A percentile compares a stretch with the other conserved stretches of the same genome.
Evolutionary conservation across 257 asterid species (phyloP).

Genomic region (Mitragyna speciosa): DNA sequence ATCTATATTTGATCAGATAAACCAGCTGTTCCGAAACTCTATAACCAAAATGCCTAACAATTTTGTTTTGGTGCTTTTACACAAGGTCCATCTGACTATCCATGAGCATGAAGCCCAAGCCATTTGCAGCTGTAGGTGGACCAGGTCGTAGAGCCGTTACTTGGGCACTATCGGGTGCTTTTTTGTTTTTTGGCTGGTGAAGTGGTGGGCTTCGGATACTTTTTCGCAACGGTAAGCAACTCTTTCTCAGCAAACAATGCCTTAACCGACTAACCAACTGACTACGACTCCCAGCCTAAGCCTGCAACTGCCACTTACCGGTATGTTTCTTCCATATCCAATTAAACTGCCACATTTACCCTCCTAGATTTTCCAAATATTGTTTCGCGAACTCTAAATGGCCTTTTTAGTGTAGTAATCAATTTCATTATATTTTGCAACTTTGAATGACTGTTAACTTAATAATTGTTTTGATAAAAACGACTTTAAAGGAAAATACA

Average conservation of each 20-base stretch:
- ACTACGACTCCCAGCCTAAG: constrained; percentile 48
- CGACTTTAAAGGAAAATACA: neutral
- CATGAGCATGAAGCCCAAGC: neutral
- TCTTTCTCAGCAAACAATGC: constrained; percentile 40
- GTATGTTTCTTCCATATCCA: constrained; percentile 9
- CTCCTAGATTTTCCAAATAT: neutral
- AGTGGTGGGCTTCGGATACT: constrained; percentile 52
- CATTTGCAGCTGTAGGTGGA: constrained; percentile 3
- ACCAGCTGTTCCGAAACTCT: constrained; percentile 18
- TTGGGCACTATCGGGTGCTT: constrained; percentile 13
- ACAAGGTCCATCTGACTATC: no score
- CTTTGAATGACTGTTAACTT: neutral
- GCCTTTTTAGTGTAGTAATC: neutral
- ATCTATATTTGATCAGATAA: neutral
- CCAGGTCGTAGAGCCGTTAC: constrained; percentile 48
- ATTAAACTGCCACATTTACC: constrained; percentile 26
- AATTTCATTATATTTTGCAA: neutral
- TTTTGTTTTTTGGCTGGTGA: constrained; percentile 29
- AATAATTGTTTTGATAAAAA: no score
- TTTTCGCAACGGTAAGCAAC: constrained; percentile 57
- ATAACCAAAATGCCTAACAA: neutral
- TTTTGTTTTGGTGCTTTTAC: neutral
- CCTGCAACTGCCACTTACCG: constrained; percentile 30
- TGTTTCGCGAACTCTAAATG: neutral
- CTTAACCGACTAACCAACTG: constrained; percentile 45